Evolutionary conservation across 768 basidiomycete genomes (phyloP), one percentile per base, ranked within the genome.

Genomic region (Tricholoma terreum): DNA sequence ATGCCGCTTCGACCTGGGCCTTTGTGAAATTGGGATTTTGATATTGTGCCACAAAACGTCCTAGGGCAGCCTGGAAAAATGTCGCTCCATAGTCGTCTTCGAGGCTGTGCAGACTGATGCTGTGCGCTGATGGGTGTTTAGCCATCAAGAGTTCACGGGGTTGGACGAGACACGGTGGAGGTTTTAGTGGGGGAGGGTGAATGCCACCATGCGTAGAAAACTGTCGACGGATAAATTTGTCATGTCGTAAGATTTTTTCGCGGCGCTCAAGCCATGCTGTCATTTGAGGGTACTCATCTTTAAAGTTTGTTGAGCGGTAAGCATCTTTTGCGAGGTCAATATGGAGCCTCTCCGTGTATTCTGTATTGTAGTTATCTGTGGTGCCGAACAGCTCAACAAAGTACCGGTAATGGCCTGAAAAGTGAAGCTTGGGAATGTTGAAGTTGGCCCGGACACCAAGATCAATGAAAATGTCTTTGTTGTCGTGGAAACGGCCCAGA

Each of bases 311-410:
- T 10, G 69, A 0, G 74, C n/a, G n/a, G n/a, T n/a, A n/a, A n/a
- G n/a, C n/a, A n/a, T n/a, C n/a, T n/a, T n/a, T n/a, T n/a, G n/a
- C 67, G 8, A 71, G 61, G 48, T 78, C 72, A 50, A 79, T 80
- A 56, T 80, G 77, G 0, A 77, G 65, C 0, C 71, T 63, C 57
- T 80, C 76, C 1, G 74, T 69, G 27, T 65, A 64, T 57, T 79
- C 67, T 0, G 76, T 79, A 54, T 72, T 72, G 61, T 63, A 72
- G 50, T 71, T 71, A 50, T 75, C 71, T 0, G 64, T 48, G 1
- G 72, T 66, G 0, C 70, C 73, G 50, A 63, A 64, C 9, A 58
- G 35, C 36, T 65, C n/a, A n/a, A n/a, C n/a, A n/a, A n/a, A n/a
- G n/a, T n/a, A n/a, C n/a, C n/a, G n/a, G n/a, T n/a, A n/a, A n/a